Evolutionary conservation across 192 early-diverging fungal species (phyloP).

Genomic region (Coemansia javaensis): DNA sequence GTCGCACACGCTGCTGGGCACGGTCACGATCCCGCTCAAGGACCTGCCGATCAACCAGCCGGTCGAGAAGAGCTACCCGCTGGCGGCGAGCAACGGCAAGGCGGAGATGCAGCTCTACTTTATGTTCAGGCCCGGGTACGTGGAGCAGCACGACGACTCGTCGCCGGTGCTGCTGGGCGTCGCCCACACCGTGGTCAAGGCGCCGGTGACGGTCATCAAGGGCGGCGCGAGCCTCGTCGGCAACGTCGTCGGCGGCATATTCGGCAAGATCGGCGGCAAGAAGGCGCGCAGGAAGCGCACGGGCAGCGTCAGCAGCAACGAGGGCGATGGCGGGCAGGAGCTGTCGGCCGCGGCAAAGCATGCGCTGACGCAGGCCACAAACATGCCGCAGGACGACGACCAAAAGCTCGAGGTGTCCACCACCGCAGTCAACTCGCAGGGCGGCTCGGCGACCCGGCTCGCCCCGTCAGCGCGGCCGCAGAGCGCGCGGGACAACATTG

Average conservation of each 20-base stretch:
- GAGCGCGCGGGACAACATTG: neutral
- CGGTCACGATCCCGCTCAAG: constrained; percentile 50
- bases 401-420: neutral
- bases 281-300: constrained; percentile 18
- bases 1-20: constrained; percentile 57
- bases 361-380: constrained; percentile 24
- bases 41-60: constrained; percentile 53
- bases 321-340: constrained; percentile 6
- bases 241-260: constrained; percentile 36
- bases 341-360: constrained; percentile 24
- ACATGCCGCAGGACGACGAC: constrained; percentile 33
- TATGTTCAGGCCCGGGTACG: constrained; percentile 57
- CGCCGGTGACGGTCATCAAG: constrained; percentile 55
- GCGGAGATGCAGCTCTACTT: constrained; percentile 55
- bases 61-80: constrained; percentile 43
- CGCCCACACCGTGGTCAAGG: constrained; percentile 55
- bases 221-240: constrained; percentile 51
- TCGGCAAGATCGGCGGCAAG: constrained; percentile 40
- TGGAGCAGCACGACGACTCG: constrained; percentile 53
- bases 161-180: constrained; percentile 53
- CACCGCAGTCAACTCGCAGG: neutral
- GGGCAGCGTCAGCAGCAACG: constrained; percentile 6
- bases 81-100: constrained; percentile 32
- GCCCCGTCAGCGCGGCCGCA: neutral
- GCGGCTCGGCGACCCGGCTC: neutral